These are phyloP conservation scores for Madurella fahalii DNA, from an alignment of 2,329 filamentous ascomycete genomes.

Conservation along the genomic window DNA sequence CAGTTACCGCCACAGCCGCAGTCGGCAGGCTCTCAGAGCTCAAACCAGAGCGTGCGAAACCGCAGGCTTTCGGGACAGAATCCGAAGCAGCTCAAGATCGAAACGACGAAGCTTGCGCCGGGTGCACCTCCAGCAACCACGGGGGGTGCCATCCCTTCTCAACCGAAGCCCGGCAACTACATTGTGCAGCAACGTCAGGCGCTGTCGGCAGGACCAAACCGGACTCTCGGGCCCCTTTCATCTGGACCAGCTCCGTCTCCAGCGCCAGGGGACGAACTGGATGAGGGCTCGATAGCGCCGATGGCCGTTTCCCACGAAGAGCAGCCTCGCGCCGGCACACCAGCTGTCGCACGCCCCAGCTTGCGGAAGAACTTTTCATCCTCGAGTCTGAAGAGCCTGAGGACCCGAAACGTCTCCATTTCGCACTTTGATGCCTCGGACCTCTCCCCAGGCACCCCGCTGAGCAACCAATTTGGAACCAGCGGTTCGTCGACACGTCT, in stretches of 20 bases:
- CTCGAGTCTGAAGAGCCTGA: slow-evolving; percentile 66
- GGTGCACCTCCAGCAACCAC: slow-evolving; percentile 23
- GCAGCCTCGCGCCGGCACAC: slow-evolving; percentile 48
- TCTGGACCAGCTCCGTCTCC: slow-evolving; percentile 35
- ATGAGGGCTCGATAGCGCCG: slow-evolving; percentile 33
- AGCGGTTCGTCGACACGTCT: slow-evolving; percentile 43
- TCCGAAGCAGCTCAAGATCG: slow-evolving; percentile 80
- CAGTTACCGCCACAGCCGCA: slow-evolving; percentile 39
- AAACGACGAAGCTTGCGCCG: slow-evolving; percentile 53
- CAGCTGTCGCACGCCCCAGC: slow-evolving; percentile 44
- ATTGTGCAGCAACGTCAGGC: slow-evolving; percentile 42
- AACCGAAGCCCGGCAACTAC: slow-evolving; percentile 33
- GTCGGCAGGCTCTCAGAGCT: slow-evolving; percentile 30
- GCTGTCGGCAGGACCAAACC: slow-evolving; percentile 35
- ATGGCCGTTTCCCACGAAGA: slow-evolving; percentile 29
- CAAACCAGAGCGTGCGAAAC: slow-evolving; percentile 58
- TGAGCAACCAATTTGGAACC: slow-evolving; percentile 61
- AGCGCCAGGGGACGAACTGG: slow-evolving; percentile 30
- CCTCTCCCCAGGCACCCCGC: slow-evolving; percentile 68
- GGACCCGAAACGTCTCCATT: slow-evolving; percentile 68
- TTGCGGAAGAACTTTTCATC: slow-evolving; percentile 68
- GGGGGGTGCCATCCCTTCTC: slow-evolving; percentile 20
- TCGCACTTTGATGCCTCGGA: slow-evolving; percentile 60
- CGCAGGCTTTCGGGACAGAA: slow-evolving; percentile 78
- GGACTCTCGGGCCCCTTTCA: slow-evolving; percentile 29